phyloP scores from a whole-genome alignment of 306 rosid genomes.

The Astragalus membranaceus region DNA sequence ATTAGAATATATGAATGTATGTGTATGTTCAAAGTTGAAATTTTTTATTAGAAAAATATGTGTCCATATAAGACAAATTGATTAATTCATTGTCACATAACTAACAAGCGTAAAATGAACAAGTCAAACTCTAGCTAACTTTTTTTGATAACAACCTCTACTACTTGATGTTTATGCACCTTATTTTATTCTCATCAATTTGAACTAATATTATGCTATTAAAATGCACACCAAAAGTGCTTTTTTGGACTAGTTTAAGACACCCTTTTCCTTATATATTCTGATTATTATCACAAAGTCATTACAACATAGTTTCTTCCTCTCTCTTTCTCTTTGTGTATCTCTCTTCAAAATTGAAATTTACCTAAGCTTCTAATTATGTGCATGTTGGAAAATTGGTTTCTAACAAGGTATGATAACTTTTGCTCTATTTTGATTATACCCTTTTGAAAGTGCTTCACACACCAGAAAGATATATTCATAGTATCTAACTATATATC shows the following conservation, averaged over 20 bases:
- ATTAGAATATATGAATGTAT: neutral
- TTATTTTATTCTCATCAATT: conserved; percentile 27
- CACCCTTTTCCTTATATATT: neutral
- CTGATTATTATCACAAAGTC: neutral
- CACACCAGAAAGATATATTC: conserved; percentile 20
- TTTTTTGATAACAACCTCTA: conserved; percentile 29
- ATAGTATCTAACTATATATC: conserved; percentile 1
- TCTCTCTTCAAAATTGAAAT: neutral
- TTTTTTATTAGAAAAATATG: neutral
- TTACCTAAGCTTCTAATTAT: no score
- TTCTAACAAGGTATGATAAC: conserved; percentile 6
- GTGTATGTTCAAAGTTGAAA: conserved; percentile 18
- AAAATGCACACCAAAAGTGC: conserved; percentile 26
- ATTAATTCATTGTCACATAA: conserved; percentile 20
- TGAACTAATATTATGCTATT: neutral
- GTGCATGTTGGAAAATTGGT: neutral
- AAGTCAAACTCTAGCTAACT: conserved; percentile 39
- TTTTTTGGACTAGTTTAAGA: conserved; percentile 31
- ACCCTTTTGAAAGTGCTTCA: conserved; percentile 4
- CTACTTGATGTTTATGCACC: conserved; percentile 38
- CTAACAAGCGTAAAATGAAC: conserved; percentile 16
- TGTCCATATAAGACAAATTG: conserved; percentile 14
- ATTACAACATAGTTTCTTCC: conserved; percentile 4
- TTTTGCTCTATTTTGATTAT: neutral
- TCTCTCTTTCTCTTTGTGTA: neutral